These are phyloP conservation scores for Rhodosporidiobolus odoratus DNA, from an alignment of 768 basidiomycete genomes.

Conservation along the genomic window DNA sequence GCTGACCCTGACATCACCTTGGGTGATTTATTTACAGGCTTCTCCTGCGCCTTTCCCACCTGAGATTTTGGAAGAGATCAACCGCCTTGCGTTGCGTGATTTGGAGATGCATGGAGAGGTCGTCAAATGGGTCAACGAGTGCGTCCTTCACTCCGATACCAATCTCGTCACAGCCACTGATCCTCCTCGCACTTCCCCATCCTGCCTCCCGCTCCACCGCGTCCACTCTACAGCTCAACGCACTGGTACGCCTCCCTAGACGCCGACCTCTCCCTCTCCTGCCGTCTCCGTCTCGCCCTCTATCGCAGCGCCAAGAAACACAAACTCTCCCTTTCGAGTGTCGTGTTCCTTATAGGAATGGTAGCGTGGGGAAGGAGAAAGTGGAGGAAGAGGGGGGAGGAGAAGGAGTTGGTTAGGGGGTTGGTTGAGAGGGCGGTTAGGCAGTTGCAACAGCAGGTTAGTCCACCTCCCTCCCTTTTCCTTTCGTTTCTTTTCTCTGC, in stretches of 20 bases:
- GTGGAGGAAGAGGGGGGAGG: slow-evolving; percentile 7
- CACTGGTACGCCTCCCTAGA: slow-evolving; percentile 46
- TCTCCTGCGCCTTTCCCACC: slow-evolving; percentile 41
- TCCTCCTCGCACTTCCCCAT: background rate
- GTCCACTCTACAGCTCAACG: slow-evolving; percentile 43
- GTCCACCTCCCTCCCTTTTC: background rate
- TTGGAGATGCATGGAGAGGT: slow-evolving; percentile 48
- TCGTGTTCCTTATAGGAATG: background rate
- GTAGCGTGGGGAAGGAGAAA: background rate
- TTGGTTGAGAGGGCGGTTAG: slow-evolving; percentile 37
- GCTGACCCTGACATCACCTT: no score
- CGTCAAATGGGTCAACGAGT: slow-evolving; percentile 44
- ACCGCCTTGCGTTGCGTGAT: slow-evolving; percentile 45
- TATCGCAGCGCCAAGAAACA: slow-evolving; percentile 43
- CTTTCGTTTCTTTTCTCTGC: background rate
- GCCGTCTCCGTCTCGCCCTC: slow-evolving; percentile 45
- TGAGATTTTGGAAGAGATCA: slow-evolving; percentile 45
- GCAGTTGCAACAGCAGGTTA: slow-evolving; percentile 35
- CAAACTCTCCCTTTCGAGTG: slow-evolving; percentile 45
- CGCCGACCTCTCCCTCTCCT: slow-evolving; percentile 47
- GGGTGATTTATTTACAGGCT: slow-evolving; percentile 38
- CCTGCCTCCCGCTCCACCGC: background rate
- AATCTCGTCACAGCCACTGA: background rate
- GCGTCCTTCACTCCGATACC: slow-evolving; percentile 23
- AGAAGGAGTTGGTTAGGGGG: slow-evolving; percentile 34